These are phyloP conservation scores for Cenchrus americanus DNA, from an alignment of 176 grass and related monocot species.

Conservation along the genomic window DNA sequence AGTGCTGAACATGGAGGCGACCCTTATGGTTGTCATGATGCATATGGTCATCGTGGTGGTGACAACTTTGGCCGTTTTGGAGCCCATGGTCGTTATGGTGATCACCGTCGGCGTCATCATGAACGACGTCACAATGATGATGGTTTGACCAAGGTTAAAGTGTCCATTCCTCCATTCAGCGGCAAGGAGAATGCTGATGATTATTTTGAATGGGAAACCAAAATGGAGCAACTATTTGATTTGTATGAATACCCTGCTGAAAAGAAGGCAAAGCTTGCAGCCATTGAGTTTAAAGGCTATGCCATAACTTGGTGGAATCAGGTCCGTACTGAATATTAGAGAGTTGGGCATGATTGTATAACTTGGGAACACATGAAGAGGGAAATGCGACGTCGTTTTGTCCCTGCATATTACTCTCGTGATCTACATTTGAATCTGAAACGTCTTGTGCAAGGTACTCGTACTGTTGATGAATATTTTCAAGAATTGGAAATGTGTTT, in stretches of 20 bases:
- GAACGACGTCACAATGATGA: background rate
- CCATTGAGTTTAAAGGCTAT: no score
- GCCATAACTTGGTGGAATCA: no score
- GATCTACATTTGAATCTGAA: no score
- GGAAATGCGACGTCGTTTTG: background rate
- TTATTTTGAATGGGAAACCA: constrained; percentile 9
- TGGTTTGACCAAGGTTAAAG: no score
- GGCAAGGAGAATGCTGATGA: background rate
- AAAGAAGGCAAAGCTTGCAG: background rate
- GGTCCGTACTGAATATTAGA: no score
- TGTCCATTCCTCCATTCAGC: no score
- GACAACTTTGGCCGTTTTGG: no score
- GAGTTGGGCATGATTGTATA: background rate
- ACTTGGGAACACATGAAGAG: constrained; percentile 8
- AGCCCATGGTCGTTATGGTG: background rate
- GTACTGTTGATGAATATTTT: no score
- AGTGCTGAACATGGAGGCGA: background rate
- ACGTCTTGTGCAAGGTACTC: no score
- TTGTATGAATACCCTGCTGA: background rate
- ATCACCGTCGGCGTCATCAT: background rate
- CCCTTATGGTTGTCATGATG: background rate
- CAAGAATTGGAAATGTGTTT: no score
- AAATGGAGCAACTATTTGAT: constrained; percentile 10
- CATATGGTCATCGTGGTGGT: no score
- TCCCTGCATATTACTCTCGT: background rate